Base-by-base conservation (phyloP, 345 rosid genomes). In the Dipteronia dyeriana region DNA sequence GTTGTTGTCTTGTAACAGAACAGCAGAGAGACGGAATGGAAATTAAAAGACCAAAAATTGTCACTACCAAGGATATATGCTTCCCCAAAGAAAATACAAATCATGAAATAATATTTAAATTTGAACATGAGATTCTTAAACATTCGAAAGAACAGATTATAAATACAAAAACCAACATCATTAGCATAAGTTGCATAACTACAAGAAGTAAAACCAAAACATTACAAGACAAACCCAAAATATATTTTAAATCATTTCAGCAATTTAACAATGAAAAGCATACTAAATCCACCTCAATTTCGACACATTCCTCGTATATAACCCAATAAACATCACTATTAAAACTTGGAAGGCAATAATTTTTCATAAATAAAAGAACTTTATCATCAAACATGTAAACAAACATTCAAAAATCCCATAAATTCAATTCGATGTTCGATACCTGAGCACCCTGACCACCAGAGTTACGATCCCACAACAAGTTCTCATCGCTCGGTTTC, bases 401-500 rank as follows among this genome's bases (percentile, higher is more conserved):
- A 72, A 23, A 59, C 20, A 39, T 16, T 34, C 12, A 74, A 47
- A 68, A 51, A 12, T 57, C 51, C 41, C 4, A 75, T 2, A 23
- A 25, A 53, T 31, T 22, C 38, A 63, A 14, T 3, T 71, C 9
- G 16, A 43, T 47, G 4, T 34, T 34, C 43, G 31, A n/a, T 76
- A 94, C 98, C 98, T 89, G 95, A 84, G 89, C 43, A 66, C 74
- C 70, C 16, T 79, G 91, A 47, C 85, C 75, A 71, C 49, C 74
- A 64, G 85, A 74, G 81, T 77, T 81, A 69, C 77, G 77, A 56
- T 80, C 82, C 91, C 88, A 85, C 64, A 45, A 22, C 73, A 70
- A 67, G 76, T 75, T 70, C 78, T 74, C 84, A 59, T 59, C 80
- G 39, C 62, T 59, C n/a, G 84, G 65, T 73, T 77, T 85, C 54